Base-by-base conservation (phyloP, 768 basidiomycete species). In the Pulveroboletus sp. region DNA sequence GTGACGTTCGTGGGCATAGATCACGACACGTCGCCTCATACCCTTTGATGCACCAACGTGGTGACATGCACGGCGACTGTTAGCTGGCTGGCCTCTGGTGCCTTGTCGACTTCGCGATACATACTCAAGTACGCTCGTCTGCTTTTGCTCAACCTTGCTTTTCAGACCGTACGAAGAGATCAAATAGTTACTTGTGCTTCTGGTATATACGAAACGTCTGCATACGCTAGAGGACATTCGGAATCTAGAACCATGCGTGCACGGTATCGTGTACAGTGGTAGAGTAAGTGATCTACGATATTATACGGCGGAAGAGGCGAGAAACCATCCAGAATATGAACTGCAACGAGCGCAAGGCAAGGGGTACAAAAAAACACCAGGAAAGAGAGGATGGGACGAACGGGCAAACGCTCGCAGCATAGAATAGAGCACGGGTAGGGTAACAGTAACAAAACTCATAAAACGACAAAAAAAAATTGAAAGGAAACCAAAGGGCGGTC, bases 211-310 rank as follows among this genome's bases (percentile, higher is more conserved):
- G 27, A 42, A 24, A 39, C 38, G 15, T 32, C 24, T 46, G 43
- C 37, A 46, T 43, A 35, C 11, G 28, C 43, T 31, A 17, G 11
- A 32, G 13, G 31, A 47, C 28, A 57, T 35, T 36, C 26, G 31
- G 18, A 45, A 47, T 38, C 33, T 30, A 57, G 30, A 44, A 15
- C 28, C 48, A 41, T 47, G 30, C 49, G 50, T 43, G 39, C 24
- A 39, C 21, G 47, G 33, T 49, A 49, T 57, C 49, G 51, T 49
- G 41, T 60, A 57, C 46, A 21, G 36, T 55, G 55, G 50, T 47
- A 55, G 21, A 46, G 14, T 61, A 51, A 51, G 18, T 30, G 46
- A 8, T 51, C 26, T 60, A 51, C 14, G 39, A 42, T 61, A 61
- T 36, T 61, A 61, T 42, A 47, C 24, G 33, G 30, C 39, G 28